Percentiles rank a stretch among this genome's conserved stretches.
Evolutionary conservation across 2,329 filamentous ascomycete genomes (phyloP).

Genomic region (Uncinocarpus reesii): DNA sequence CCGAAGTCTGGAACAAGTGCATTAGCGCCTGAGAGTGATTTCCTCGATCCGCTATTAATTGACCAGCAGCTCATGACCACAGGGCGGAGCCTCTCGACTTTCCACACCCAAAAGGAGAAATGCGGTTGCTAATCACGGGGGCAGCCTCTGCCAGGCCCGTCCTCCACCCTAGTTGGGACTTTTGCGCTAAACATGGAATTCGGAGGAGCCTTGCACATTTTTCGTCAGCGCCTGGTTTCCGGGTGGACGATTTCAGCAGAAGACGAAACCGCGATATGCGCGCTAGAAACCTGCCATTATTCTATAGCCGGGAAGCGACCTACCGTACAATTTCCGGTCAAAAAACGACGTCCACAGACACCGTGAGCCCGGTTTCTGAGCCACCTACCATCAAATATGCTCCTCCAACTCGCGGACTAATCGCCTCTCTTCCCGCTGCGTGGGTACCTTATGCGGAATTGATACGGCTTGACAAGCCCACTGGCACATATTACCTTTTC

Average conservation of each 20-base stretch:
- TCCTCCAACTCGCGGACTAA: slow-evolving; percentile 38
- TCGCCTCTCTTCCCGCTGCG: slow-evolving; percentile 38
- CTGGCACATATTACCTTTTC: slow-evolving; percentile 45
- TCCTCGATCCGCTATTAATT: too few species aligned
- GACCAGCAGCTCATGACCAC: too few species aligned
- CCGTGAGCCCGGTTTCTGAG: not conserved
- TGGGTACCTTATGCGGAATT: slow-evolving; percentile 49
- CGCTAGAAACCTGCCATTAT: not conserved
- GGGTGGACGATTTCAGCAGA: not conserved
- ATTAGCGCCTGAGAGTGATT: too few species aligned
- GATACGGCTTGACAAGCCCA: slow-evolving; percentile 43
- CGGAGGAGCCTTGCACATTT: not conserved
- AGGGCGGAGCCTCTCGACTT: not conserved
- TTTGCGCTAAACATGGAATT: not conserved
- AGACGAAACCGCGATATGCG: too few species aligned
- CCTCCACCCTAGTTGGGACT: not conserved
- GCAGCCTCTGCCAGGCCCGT: not conserved
- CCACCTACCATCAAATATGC: slow-evolving; percentile 28
- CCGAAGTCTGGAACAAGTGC: too few species aligned
- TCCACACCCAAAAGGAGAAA: not conserved
- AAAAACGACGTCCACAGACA: not conserved
- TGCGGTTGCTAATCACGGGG: not conserved
- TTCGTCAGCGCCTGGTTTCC: not conserved
- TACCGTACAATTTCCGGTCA: not conserved
- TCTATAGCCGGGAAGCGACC: not conserved